These are phyloP conservation scores for Cyclotella cryptica DNA, from an alignment of 108 stramenopile species.

Conservation along the genomic window DNA sequence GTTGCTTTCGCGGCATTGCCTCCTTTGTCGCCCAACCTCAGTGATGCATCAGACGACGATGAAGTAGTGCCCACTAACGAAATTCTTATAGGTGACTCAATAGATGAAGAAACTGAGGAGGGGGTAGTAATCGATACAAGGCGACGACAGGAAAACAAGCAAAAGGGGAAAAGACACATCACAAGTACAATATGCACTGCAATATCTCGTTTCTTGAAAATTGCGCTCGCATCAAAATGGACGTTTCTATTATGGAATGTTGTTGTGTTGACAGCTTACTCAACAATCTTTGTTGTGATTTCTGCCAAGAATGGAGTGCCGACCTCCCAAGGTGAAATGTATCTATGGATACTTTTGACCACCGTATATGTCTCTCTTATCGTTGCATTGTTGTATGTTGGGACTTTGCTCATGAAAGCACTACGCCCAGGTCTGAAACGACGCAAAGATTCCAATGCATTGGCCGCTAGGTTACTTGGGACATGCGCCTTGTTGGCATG, in stretches of 20 bases:
- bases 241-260: constrained; percentile 45
- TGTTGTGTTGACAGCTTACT: constrained; percentile 31
- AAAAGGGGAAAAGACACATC: constrained; percentile 3
- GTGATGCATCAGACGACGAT: constrained; percentile 35
- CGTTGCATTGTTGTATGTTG: constrained; percentile 32
- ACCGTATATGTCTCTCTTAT: constrained; percentile 31
- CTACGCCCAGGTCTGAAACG: constrained; percentile 31
- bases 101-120: constrained; percentile 13
- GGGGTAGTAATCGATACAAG: constrained; percentile 3
- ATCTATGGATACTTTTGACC: constrained; percentile 42
- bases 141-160: not conserved
- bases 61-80: constrained; percentile 24
- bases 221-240: constrained; percentile 40
- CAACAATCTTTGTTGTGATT: constrained; percentile 24
- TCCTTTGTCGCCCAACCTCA: constrained; percentile 29
- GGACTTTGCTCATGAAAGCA: constrained; percentile 32
- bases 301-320: constrained; percentile 13
- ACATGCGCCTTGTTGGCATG: constrained; percentile 33
- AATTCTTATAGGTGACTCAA: constrained; percentile 2
- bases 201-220: constrained; percentile 30
- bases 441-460: constrained; percentile 39
- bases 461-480: constrained; percentile 29
- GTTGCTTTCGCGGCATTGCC: constrained; percentile 49
- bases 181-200: constrained; percentile 9
- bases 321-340: constrained; percentile 23